Evolutionary conservation across 2,329 filamentous ascomycete species (phyloP).

Genomic region (Beauveria bassiana): DNA sequence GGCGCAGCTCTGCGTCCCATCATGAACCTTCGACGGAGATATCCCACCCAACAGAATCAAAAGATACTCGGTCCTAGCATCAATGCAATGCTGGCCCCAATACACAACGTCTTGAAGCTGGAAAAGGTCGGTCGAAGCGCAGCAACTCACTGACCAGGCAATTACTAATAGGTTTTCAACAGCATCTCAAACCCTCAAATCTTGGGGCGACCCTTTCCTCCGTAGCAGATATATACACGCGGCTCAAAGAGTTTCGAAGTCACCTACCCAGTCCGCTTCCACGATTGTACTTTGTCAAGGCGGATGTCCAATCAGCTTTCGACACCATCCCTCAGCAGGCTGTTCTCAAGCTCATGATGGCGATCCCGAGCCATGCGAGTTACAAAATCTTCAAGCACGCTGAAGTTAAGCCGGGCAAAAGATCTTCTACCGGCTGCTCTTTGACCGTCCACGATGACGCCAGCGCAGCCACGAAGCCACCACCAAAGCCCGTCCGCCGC

Average conservation of each 20-base stretch:
- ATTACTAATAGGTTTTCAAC: conserved; percentile 13
- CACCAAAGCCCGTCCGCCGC: conserved; percentile 33
- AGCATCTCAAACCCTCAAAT: conserved; percentile 42
- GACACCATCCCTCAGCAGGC: conserved; percentile 85
- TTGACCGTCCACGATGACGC: conserved; percentile 7
- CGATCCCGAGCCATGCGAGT: conserved; percentile 43
- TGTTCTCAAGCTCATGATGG: conserved; percentile 59
- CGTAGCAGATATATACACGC: conserved; percentile 68
- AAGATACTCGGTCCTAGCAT: conserved; percentile 46
- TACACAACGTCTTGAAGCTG: conserved; percentile 68
- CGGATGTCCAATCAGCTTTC: conserved; percentile 88
- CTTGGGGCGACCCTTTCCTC: conserved; percentile 80
- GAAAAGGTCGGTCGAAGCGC: conserved; percentile 53
- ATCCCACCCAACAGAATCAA: conserved; percentile 50
- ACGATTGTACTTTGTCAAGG: conserved; percentile 77
- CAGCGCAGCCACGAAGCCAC: conserved; percentile 12
- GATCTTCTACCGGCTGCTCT: conserved; percentile 13
- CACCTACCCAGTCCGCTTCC: conserved; percentile 30
- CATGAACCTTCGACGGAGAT: conserved; percentile 69
- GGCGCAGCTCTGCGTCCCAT: conserved; percentile 69
- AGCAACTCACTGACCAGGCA: not conserved
- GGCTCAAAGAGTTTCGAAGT: conserved; percentile 61
- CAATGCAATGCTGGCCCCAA: conserved; percentile 54
- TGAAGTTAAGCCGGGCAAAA: conserved; percentile 52
- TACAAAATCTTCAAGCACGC: conserved; percentile 72